phyloP scores from a whole-genome alignment of 768 basidiomycete genomes.

The Lactifluus subvellereus region DNA sequence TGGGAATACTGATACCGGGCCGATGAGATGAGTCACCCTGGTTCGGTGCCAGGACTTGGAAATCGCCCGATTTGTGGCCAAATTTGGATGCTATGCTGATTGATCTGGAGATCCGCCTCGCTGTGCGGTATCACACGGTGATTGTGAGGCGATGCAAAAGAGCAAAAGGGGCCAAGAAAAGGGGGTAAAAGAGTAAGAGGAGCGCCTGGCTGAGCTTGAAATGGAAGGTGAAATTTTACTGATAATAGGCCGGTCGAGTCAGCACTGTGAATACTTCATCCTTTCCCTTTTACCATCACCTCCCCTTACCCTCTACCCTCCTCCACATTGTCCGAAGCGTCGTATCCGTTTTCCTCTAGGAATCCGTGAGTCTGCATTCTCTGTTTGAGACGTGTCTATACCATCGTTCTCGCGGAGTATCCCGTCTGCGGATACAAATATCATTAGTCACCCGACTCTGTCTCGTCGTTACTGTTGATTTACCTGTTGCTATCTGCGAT shows the following conservation, averaged over 20 bases:
- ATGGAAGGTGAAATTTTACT: slow-evolving; percentile 18
- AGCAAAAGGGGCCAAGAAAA: neutral
- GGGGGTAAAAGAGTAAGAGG: neutral
- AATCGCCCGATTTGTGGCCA: neutral
- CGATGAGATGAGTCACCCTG: neutral
- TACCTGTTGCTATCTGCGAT: slow-evolving; percentile 13
- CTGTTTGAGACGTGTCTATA: slow-evolving; percentile 23
- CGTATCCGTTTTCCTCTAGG: slow-evolving; percentile 5
- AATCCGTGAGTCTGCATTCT: slow-evolving; percentile 26
- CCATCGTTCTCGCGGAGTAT: slow-evolving; percentile 21
- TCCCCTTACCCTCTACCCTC: neutral
- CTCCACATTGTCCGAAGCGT: slow-evolving; percentile 20
- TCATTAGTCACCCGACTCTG: slow-evolving; percentile 19
- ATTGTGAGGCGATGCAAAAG: neutral
- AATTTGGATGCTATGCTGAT: neutral
- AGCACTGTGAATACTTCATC: neutral
- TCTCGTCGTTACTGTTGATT: slow-evolving; percentile 7
- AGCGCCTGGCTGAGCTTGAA: slow-evolving; percentile 21
- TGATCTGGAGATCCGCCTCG: neutral
- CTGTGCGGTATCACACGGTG: no score
- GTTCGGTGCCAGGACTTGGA: neutral
- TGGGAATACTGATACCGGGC: neutral
- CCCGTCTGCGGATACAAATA: slow-evolving; percentile 12
- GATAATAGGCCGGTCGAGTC: slow-evolving; percentile 22
- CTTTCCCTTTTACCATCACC: slow-evolving; percentile 10